Evolutionary conservation across 495 filamentous ascomycete genomes (phyloP), one percentile per base, ranked within the genome.

Genomic region (Elasticomyces elasticus): DNA sequence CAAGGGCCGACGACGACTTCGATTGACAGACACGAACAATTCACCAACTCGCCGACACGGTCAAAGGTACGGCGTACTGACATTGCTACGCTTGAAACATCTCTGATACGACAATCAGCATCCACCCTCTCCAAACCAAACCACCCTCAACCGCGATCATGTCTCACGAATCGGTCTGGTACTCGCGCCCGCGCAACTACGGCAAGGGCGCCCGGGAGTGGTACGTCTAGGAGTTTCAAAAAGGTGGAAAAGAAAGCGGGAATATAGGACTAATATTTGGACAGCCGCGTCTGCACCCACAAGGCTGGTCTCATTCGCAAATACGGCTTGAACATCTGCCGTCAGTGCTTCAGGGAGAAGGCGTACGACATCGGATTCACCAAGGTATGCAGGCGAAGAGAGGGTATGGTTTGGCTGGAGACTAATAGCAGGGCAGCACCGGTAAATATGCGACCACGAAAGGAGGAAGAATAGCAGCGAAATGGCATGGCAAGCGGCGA

Each of bases 341-440:
- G 89, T 81, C 90, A 98, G 77, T 97, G 92, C 84, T 98, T 98
- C 82, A 78, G 92, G 69, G 92, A 98, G 83, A 96, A 97, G 82
- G 77, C 82, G 61, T 65, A 77, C 69, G 91, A 96, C 72, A 95
- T 98, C 74, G 92, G 92, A 66, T 98, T 98, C 80, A 76, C 83
- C 76, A 97, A 98, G 89, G 91, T 91, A 78, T 72, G 79, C 12
- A 22, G 6, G 19, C 42, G 35, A 17, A 40, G 35, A 27, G 24
- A 30, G 3, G 22, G 44, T 5, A 25, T 19, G 6, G 9, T 30
- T 11, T 4, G n/a, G 23, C 9, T 33, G 46, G 26, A 49, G 15
- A 17, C 35, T 40, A 40, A 40, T 40, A 17, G 5, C 19, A 17
- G 3, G 3, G 13, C 46, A 49, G 46, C 23, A 49, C 46, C 46